Conservation (phyloP, 345 rosid genomes). For the Lagerstroemia speciosa region DNA sequence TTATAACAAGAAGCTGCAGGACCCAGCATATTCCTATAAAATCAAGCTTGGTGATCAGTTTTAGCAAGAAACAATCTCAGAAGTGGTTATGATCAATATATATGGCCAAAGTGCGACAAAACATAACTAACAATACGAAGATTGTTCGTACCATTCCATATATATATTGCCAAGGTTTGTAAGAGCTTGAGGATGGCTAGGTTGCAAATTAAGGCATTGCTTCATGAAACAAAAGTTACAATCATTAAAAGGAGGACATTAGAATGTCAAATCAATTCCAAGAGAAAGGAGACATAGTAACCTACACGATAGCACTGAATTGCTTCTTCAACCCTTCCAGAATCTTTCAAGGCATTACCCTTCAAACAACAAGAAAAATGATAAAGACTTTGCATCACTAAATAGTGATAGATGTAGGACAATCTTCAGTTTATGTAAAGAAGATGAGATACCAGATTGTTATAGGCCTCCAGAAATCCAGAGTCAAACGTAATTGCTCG, state of each 20-base stretch:
- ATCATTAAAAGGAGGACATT: neutral
- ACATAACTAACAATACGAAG: neutral
- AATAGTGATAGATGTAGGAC: neutral
- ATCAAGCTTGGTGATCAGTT: neutral
- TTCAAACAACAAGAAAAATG: conserved; percentile 14
- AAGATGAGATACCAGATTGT: conserved; percentile 69
- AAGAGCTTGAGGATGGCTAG: conserved; percentile 92
- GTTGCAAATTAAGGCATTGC: conserved; percentile 91
- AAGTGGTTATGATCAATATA: neutral
- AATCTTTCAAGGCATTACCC: conserved; percentile 98
- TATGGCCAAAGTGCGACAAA: neutral
- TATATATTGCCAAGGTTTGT: conserved; percentile 96
- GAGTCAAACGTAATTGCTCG: conserved; percentile 79
- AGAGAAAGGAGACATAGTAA: neutral
- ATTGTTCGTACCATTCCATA: conserved; percentile 75
- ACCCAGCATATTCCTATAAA: conserved; percentile 65
- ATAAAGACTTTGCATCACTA: neutral
- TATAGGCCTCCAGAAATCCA: conserved; percentile 89
- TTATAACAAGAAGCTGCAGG: conserved; percentile 81
- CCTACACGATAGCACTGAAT: conserved; percentile 86
- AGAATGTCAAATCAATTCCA: neutral
- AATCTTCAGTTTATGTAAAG: neutral
- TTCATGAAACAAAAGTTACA: conserved; percentile 27
- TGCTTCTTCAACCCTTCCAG: conserved; percentile 90
- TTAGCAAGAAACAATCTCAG: neutral